Percentiles rank a stretch among this genome's conserved stretches.
phyloP scores from a whole-genome alignment of 805 yeast species.

The Lipomyces lipofer region DNA sequence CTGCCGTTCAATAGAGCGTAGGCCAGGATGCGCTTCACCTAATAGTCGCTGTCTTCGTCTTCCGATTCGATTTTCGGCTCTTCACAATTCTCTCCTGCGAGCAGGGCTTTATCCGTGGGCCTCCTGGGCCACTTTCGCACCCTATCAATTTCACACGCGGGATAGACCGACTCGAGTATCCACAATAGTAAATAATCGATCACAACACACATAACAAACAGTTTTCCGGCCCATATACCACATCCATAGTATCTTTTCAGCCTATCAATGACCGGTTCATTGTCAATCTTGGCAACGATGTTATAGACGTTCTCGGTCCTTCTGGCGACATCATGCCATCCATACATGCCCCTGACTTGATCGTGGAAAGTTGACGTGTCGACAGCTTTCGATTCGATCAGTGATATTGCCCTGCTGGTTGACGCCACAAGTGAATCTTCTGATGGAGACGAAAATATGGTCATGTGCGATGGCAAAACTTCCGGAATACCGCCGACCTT shows the following conservation, averaged over 20 bases:
- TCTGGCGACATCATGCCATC: slow-evolving; percentile 85
- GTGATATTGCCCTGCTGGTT: slow-evolving; percentile 65
- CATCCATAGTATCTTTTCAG: slow-evolving; percentile 65
- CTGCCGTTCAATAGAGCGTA: too few relatives aligned
- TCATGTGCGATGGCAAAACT: slow-evolving; percentile 90
- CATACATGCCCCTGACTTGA: slow-evolving; percentile 78
- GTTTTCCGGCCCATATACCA: slow-evolving; percentile 75
- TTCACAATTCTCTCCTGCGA: slow-evolving; percentile 17
- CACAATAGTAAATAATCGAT: slow-evolving; percentile 70
- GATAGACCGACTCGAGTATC: slow-evolving; percentile 69
- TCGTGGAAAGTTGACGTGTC: slow-evolving; percentile 78
- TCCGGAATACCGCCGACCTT: slow-evolving; percentile 98
- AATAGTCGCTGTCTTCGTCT: slow-evolving; percentile 28
- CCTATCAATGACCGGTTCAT: slow-evolving; percentile 58
- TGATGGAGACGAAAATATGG: slow-evolving; percentile 84
- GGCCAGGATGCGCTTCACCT: too few relatives aligned
- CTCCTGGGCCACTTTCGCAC: slow-evolving; percentile 52
- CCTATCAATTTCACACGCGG: slow-evolving; percentile 65
- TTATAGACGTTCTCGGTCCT: slow-evolving; percentile 84
- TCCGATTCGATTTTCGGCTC: slow-evolving; percentile 25
- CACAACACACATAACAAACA: slow-evolving; percentile 76
- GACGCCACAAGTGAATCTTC: slow-evolving; percentile 78
- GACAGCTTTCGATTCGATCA: slow-evolving; percentile 56
- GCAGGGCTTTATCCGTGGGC: slow-evolving; percentile 19
- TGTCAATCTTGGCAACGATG: slow-evolving; percentile 41